phyloP scores from a whole-genome alignment of 2,329 filamentous ascomycete species.

The Calonectria montana region DNA sequence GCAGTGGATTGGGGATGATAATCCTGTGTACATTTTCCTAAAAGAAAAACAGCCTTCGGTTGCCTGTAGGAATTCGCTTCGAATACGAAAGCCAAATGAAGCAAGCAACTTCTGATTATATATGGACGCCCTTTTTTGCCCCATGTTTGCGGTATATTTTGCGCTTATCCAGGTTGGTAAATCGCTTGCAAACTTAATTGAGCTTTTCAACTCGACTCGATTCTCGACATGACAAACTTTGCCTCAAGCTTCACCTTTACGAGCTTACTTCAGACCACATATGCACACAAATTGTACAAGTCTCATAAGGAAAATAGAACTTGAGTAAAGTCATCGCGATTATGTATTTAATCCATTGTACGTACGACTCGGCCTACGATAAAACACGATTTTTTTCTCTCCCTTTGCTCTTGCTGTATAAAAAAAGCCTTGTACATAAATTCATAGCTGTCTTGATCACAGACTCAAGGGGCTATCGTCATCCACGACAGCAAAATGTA shows the following conservation, averaged over 20 bases:
- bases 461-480: neutral
- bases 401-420: too few relatives aligned
- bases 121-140: too few relatives aligned
- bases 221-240: neutral
- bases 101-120: slow-evolving; percentile 27
- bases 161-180: neutral
- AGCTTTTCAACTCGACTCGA: neutral
- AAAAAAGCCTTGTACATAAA: neutral
- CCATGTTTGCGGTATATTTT: slow-evolving; percentile 14
- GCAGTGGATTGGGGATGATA: slow-evolving; percentile 41
- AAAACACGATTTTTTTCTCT: too few relatives aligned
- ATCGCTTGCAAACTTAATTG: neutral
- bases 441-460: neutral
- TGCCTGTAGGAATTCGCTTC: slow-evolving; percentile 47
- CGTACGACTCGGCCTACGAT: neutral
- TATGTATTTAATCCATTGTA: neutral
- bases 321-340: too few relatives aligned
- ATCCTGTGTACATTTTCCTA: slow-evolving; percentile 54
- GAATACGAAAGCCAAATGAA: slow-evolving; percentile 45
- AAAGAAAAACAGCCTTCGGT: slow-evolving; percentile 46
- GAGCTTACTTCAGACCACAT: neutral
- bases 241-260: neutral
- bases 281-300: too few relatives aligned
- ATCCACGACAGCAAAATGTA: slow-evolving; percentile 2
- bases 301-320: too few relatives aligned